A percentile compares a stretch with the other conserved stretches of the same genome.
These are phyloP conservation scores for Aspergillus hancockii DNA, from an alignment of 495 filamentous ascomycete species.

Conservation along the genomic window DNA sequence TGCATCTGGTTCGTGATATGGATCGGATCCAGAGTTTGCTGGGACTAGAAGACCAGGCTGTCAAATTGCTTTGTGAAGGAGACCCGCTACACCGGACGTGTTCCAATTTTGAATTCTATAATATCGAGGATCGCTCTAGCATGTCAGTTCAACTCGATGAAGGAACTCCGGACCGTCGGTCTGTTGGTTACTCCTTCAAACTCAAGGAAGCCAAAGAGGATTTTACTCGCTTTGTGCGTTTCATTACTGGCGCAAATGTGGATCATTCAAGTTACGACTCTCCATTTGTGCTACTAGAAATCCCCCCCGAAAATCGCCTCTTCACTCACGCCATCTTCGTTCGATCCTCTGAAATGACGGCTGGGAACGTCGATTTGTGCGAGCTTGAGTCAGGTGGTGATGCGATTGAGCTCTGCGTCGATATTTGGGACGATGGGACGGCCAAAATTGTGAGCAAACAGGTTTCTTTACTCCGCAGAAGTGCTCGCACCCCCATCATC, in stretches of 20 bases:
- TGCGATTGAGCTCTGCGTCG: constrained; percentile 71
- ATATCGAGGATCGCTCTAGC: constrained; percentile 55
- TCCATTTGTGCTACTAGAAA: constrained; percentile 69
- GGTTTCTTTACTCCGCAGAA: constrained; percentile 51
- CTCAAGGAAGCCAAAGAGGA: constrained; percentile 74
- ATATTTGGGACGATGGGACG: constrained; percentile 57
- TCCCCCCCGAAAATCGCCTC: constrained; percentile 63
- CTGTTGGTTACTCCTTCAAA: constrained; percentile 62
- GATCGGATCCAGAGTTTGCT: constrained; percentile 64
- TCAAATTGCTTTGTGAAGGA: constrained; percentile 50
- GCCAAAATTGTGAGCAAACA: constrained; percentile 44
- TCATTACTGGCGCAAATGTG: constrained; percentile 58
- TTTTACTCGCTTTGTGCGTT: constrained; percentile 69
- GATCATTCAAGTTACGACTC: constrained; percentile 62
- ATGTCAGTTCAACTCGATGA: constrained; percentile 25
- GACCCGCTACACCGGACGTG: constrained; percentile 61
- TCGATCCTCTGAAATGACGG: constrained; percentile 60
- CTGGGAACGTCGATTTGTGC: constrained; percentile 55
- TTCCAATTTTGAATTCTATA: constrained; percentile 81
- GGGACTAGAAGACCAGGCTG: constrained; percentile 57
- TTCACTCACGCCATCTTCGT: constrained; percentile 68
- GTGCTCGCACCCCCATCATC: constrained; percentile 67
- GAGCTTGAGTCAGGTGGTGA: constrained; percentile 69
- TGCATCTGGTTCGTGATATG: constrained; percentile 71
- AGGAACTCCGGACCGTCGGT: constrained; percentile 43